Percentiles rank a stretch among this genome's conserved stretches.
Evolutionary conservation across 164 flowering plant species (phyloP).

Genomic region (Magnolia sinica): DNA sequence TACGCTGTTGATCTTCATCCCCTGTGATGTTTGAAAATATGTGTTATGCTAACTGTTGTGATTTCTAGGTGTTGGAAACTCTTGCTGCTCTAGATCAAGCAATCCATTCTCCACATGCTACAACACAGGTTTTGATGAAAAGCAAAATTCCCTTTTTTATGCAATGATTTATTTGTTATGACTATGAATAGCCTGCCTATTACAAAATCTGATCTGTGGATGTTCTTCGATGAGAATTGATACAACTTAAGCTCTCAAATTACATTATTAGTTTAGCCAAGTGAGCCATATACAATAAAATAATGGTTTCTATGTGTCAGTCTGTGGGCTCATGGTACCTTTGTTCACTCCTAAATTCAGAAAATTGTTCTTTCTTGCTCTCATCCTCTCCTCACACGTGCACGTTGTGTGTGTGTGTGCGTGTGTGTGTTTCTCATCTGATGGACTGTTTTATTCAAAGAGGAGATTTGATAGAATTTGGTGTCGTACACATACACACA

Average conservation of each 20-base stretch:
- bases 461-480: too few species aligned
- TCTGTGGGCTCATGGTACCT: not conserved
- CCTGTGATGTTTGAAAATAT: not conserved
- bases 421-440: too few species aligned
- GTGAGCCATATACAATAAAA: not conserved
- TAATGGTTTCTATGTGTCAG: not conserved
- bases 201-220: not conserved
- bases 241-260: not conserved
- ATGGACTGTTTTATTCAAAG: too few species aligned
- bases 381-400: not conserved
- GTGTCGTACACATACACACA: too few species aligned
- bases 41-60: slow-evolving; percentile 5
- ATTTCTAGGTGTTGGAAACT: slow-evolving; percentile 84
- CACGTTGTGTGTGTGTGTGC: too few species aligned
- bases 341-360: not conserved
- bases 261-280: not conserved
- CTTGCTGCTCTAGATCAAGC: slow-evolving; percentile 88
- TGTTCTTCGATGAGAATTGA: not conserved
- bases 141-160: not conserved
- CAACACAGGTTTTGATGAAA: slow-evolving; percentile 67
- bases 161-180: not conserved
- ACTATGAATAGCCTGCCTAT: not conserved
- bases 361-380: not conserved
- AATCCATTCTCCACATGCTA: slow-evolving; percentile 96
- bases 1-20: slow-evolving; percentile 28